These are phyloP conservation scores for Nakazawaea siamensis DNA, from an alignment of 805 yeast genomes.

Conservation along the genomic window DNA sequence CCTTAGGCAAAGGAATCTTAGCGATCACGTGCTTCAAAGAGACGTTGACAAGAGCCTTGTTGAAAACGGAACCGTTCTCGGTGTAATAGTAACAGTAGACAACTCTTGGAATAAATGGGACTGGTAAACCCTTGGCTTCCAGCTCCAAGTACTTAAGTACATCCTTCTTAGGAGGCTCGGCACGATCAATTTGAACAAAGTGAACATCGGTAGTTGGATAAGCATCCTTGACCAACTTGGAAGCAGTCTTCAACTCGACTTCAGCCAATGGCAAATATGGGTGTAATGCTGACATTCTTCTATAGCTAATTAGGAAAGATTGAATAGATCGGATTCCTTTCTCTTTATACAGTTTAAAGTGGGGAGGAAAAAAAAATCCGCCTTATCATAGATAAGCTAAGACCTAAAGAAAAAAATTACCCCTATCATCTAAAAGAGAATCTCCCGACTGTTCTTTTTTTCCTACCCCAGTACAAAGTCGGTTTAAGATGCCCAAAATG, in stretches of 20 bases:
- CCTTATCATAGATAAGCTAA: no score
- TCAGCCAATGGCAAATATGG: conserved; percentile 57
- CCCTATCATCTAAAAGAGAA: no score
- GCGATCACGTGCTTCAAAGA: conserved; percentile 55
- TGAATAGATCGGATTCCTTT: no score
- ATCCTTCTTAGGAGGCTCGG: conserved; percentile 73
- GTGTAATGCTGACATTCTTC: no score
- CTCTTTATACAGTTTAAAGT: no score
- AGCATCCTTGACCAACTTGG: conserved; percentile 53
- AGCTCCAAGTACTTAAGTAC: conserved; percentile 63
- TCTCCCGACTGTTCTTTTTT: no score
- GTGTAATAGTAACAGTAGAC: conserved; percentile 61
- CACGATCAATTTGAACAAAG: conserved; percentile 57
- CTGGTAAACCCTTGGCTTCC: conserved; percentile 43
- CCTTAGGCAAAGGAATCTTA: conserved; percentile 46
- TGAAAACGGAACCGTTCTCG: conserved; percentile 36
- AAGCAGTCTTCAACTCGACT: conserved; percentile 46
- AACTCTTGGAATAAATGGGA: conserved; percentile 61
- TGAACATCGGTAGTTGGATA: conserved; percentile 47
- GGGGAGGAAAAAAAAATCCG: no score
- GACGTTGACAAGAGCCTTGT: conserved; percentile 67
- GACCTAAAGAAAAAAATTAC: no score
- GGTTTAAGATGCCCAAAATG: no score
- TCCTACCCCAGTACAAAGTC: no score
- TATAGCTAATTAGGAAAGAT: no score